Base-by-base conservation (phyloP, 306 rosid species). In the Rubus parviflorus region DNA sequence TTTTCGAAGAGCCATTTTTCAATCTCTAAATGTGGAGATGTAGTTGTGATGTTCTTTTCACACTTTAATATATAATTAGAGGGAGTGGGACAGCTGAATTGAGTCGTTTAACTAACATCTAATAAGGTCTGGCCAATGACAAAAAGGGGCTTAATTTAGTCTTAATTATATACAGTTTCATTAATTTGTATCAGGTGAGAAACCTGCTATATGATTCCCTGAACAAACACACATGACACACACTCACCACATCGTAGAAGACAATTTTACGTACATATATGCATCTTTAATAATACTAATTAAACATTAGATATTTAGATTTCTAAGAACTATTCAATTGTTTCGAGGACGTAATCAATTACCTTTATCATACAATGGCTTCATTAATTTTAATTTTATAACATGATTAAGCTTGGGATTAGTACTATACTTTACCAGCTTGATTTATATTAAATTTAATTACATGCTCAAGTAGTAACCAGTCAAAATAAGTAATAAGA, bases 21-120 rank as follows among this genome's bases (percentile, higher is more conserved):
- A 30, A 30, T 30, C 1, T 30, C 1, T 30, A 30, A 30, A 30
- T 30, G 35, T 30, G 53, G 48, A 58, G 30, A 20, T 58, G 66
- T 58, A 58, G 78, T 76, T 85, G 82, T 40, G 76, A 77, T 62
- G 83, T 86, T 80, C 41, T 73, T 77, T 80, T 86, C 89, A 80
- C 6, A 41, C 70, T 73, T 69, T 10, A 6, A 9, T 15, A 3
- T 17, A 63, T 56, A 61, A 37, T 49, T 47, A 42, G 7, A 2
- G 63, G 60, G 75, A 70, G 68, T 79, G 83, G 72, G 83, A 60
- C 73, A 77, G 12, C 30, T 75, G 75, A 72, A 25, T 25, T 68
- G 79, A 43, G 64, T 73, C 73, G 80, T 74, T 81, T 75, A 81
- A 71, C 81, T 12, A 64, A 80, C 83, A 16, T 52, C 6, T 13